These are phyloP conservation scores for Aspergillus uvarum DNA, from an alignment of 2,329 filamentous ascomycete genomes.

Conservation along the genomic window DNA sequence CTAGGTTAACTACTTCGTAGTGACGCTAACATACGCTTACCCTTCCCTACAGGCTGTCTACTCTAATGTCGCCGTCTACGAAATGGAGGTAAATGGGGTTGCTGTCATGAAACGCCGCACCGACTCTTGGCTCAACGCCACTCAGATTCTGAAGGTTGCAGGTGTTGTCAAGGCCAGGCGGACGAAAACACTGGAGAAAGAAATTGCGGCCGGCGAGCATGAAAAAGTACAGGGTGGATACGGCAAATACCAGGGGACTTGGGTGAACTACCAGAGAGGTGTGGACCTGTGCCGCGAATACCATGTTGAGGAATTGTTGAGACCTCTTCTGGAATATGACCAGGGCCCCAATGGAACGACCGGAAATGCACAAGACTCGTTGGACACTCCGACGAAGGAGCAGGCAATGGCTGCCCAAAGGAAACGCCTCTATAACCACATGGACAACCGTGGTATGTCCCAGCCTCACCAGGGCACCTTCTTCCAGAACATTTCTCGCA, in stretches of 20 bases:
- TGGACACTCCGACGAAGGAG: conserved; percentile 97
- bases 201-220: conserved; percentile 92
- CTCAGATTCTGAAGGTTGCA: conserved; percentile 95
- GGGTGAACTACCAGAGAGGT: conserved; percentile 92
- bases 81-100: conserved; percentile 93
- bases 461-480: conserved; percentile 75
- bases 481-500: conserved; percentile 94
- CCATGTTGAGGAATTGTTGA: conserved; percentile 52
- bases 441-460: conserved; percentile 66
- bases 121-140: conserved; percentile 97
- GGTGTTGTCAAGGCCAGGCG: conserved; percentile 97
- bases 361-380: conserved; percentile 67
- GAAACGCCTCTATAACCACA: conserved; percentile 83
- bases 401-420: conserved; percentile 95
- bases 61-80: conserved; percentile 93
- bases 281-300: conserved; percentile 84
- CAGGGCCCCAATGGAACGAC: conserved; percentile 58
- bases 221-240: conserved; percentile 99
- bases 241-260: conserved; percentile 98
- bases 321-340: conserved; percentile 52
- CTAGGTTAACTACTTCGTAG: not conserved
- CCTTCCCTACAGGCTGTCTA: conserved; percentile 68
- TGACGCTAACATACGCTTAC: conserved; percentile 15
- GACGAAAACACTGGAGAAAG: conserved; percentile 96
- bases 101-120: conserved; percentile 94